A percentile compares a stretch with the other conserved stretches of the same genome.
Evolutionary conservation across 2,329 filamentous ascomycete genomes (phyloP).

Genomic region (Aspergillus spinulosporus): DNA sequence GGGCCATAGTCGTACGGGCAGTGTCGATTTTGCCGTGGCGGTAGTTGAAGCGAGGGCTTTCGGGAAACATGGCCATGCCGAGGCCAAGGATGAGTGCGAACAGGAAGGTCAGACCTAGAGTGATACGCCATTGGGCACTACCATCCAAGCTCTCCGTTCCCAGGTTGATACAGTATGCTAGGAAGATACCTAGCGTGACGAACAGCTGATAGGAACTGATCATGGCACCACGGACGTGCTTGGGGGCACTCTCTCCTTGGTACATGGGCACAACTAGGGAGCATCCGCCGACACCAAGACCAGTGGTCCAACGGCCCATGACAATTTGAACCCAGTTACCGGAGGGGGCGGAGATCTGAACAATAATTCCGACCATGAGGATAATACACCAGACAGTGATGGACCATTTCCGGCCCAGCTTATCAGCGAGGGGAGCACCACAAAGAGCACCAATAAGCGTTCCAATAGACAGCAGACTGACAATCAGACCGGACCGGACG

Average conservation of each 20-base stretch:
- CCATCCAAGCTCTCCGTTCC: slow-evolving; percentile 40
- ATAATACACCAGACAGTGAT: slow-evolving; percentile 44
- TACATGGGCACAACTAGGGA: slow-evolving; percentile 50
- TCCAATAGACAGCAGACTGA: slow-evolving; percentile 46
- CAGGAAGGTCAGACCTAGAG: slow-evolving; percentile 59
- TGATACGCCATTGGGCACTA: slow-evolving; percentile 53
- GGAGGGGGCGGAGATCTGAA: slow-evolving; percentile 44
- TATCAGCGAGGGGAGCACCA: slow-evolving; percentile 45
- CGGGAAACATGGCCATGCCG: slow-evolving; percentile 59
- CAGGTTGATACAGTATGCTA: slow-evolving; percentile 49
- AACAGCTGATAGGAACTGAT: slow-evolving; percentile 52
- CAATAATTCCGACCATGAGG: slow-evolving; percentile 43
- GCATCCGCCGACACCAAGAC: slow-evolving; percentile 48
- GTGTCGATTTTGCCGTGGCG: slow-evolving; percentile 54
- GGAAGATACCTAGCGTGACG: slow-evolving; percentile 50
- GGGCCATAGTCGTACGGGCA: slow-evolving; percentile 55
- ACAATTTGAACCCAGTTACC: slow-evolving; percentile 46
- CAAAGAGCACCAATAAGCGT: slow-evolving; percentile 44
- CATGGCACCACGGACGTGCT: slow-evolving; percentile 49
- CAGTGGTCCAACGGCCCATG: slow-evolving; percentile 46
- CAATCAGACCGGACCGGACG: slow-evolving; percentile 45
- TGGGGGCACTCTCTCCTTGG: slow-evolving; percentile 48
- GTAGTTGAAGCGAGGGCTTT: slow-evolving; percentile 60
- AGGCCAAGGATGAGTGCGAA: slow-evolving; percentile 56
- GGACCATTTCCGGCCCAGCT: slow-evolving; percentile 45